phyloP scores from a whole-genome alignment of 2,329 filamentous ascomycete species.

The Cercospora sp. region DNA sequence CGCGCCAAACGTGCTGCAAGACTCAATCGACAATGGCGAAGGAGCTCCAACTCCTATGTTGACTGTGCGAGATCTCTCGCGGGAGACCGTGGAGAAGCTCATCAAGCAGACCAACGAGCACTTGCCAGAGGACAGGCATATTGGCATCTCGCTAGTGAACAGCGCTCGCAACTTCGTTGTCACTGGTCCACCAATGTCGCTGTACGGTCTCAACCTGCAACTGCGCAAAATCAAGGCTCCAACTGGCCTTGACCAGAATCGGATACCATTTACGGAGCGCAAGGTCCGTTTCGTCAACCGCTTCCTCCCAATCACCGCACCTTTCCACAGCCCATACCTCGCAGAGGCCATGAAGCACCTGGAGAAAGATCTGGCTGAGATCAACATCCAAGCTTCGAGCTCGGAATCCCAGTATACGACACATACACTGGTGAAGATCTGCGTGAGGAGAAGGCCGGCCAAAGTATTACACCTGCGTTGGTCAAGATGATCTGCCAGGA shows the following conservation, averaged over 20 bases:
- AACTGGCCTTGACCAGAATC: constrained; percentile 93
- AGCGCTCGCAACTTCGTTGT: constrained; percentile 97
- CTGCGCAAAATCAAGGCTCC: constrained; percentile 96
- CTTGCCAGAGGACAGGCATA: constrained; percentile 86
- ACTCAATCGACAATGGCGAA: constrained; percentile 91
- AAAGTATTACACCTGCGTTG: constrained; percentile 81
- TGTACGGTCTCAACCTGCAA: constrained; percentile 94
- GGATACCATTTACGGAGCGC: constrained; percentile 90
- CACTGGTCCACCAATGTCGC: constrained; percentile 89
- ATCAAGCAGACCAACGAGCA: constrained; percentile 97
- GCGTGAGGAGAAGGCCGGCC: constrained; percentile 62
- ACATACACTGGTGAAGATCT: constrained; percentile 88
- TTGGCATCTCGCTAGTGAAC: constrained; percentile 93
- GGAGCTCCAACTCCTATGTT: constrained; percentile 97
- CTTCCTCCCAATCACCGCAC: constrained; percentile 95
- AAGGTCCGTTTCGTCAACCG: constrained; percentile 96
- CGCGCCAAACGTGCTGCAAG: constrained; percentile 84
- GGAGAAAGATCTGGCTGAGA: constrained; percentile 80
- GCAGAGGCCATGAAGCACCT: constrained; percentile 78
- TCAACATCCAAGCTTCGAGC: constrained; percentile 70
- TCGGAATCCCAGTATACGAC: constrained; percentile 85
- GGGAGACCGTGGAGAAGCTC: constrained; percentile 88
- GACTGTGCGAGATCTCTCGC: constrained; percentile 89
- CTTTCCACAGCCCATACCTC: constrained; percentile 97
- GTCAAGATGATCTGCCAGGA: constrained; percentile 93